Conservation (phyloP, 2,329 filamentous ascomycete species). For the Fusarium sublunatum region DNA sequence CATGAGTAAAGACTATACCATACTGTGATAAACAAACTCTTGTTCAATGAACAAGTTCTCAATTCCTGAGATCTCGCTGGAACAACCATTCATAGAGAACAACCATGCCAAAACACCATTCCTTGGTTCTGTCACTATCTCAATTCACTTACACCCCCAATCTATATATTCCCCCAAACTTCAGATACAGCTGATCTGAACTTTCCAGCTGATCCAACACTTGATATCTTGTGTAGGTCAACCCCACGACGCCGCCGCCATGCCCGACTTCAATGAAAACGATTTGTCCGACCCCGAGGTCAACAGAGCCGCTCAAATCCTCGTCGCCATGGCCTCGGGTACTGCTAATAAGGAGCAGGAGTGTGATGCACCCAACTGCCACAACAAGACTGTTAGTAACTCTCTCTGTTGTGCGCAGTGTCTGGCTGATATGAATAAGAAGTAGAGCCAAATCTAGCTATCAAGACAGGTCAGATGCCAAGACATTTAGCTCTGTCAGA, state of each 20-base stretch:
- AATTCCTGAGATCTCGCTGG: no score
- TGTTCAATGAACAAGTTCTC: no score
- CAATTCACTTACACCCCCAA: background rate
- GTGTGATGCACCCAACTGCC: background rate
- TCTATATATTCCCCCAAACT: background rate
- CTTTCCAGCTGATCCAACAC: background rate
- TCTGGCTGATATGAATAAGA: background rate
- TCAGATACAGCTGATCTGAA: background rate
- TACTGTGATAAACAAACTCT: no score
- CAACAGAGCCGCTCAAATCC: background rate
- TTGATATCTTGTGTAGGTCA: background rate
- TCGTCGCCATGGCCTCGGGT: slow-evolving; percentile 9
- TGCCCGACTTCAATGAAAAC: background rate
- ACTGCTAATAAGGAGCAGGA: background rate
- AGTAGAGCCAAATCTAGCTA: background rate
- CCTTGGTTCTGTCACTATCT: background rate
- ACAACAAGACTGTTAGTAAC: background rate
- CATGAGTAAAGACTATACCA: no score
- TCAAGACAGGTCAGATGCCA: background rate
- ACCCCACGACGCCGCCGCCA: background rate
- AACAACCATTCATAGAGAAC: no score
- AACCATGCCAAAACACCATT: background rate
- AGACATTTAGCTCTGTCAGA: background rate
- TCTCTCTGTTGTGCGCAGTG: slow-evolving; percentile 3
- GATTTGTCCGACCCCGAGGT: background rate